Base-by-base conservation (phyloP, 116 monocot species). In the Zostera marina region DNA sequence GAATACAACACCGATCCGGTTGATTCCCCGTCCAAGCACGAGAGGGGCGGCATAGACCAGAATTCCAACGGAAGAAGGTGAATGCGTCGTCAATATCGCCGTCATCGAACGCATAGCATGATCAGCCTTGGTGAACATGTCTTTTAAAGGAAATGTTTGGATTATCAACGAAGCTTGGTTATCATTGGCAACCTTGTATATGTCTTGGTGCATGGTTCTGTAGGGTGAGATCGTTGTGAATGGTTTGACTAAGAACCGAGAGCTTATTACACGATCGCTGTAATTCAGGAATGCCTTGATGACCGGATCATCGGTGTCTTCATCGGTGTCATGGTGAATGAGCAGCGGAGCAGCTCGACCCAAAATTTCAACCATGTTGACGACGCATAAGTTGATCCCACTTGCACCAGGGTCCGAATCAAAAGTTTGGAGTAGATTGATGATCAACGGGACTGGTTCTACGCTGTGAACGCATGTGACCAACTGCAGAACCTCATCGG, bases 331-430 rank as follows among this genome's bases (percentile, higher is more conserved):
- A 63, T 90, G 90, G 0, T 78, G 16, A 38, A 79, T 71, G 51
- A 90, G 58, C 19, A 63, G 7, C 17, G 89, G 74, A 40, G 46
- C 63, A 47, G 67, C 70, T 8, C 80, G 68, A n/a, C 84, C 89
- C 15, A 65, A 60, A 44, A 89, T 77, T 68, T 89, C 78, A 26
- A 73, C 78, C 41, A 83, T 70, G 69, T 81, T 77, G 55, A 89
- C 75, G 20, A 74, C 76, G 73, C 81, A 89, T 54, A 70, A 68
- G 68, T 72, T 70, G 12, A 81, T 26, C n/a, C n/a, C n/a, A 0
- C 78, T 75, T 21, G 54, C 44, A 16, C 49, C 65, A 2, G 40
- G 8, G 26, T 49, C 12, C 14, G 75, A 38, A 45, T 44, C 38
- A 19, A 77, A 39, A 38, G 73, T 53, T 10, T 81, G 76, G 15